phyloP scores from a whole-genome alignment of 2,329 filamentous ascomycete genomes.

The Phaeosphaeria sp. region DNA sequence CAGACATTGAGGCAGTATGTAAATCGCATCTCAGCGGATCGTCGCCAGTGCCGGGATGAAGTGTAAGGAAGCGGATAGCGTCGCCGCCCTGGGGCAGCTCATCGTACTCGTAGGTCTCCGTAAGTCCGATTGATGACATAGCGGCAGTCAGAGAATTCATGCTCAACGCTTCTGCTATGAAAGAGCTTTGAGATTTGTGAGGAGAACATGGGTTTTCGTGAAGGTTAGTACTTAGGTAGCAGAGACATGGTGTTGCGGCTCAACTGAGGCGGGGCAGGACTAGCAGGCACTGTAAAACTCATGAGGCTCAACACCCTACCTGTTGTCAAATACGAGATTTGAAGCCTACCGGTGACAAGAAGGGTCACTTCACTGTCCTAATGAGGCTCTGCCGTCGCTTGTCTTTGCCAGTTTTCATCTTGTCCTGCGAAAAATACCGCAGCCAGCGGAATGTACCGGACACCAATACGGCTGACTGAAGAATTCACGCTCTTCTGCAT shows the following conservation, averaged over 20 bases:
- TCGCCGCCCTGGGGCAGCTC: constrained; percentile 5
- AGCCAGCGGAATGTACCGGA: background rate
- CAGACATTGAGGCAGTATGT: constrained; percentile 1
- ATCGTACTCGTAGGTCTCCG: constrained; percentile 5
- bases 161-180: background rate
- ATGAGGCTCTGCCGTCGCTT: background rate
- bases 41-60: constrained; percentile 4
- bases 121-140: background rate
- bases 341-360: background rate
- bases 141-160: background rate
- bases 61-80: constrained; percentile 6
- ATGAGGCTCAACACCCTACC: background rate
- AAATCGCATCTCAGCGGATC: constrained; percentile 15
- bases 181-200: background rate
- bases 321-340: background rate
- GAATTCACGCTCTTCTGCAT: too few relatives aligned
- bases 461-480: background rate
- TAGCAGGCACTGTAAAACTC: background rate
- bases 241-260: background rate
- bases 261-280: background rate
- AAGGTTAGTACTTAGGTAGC: too few relatives aligned
- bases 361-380: background rate
- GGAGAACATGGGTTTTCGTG: background rate
- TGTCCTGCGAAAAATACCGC: background rate
- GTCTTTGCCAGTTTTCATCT: background rate